phyloP scores from a whole-genome alignment of 2,329 filamentous ascomycete genomes.

The Fusarium sp. region DNA sequence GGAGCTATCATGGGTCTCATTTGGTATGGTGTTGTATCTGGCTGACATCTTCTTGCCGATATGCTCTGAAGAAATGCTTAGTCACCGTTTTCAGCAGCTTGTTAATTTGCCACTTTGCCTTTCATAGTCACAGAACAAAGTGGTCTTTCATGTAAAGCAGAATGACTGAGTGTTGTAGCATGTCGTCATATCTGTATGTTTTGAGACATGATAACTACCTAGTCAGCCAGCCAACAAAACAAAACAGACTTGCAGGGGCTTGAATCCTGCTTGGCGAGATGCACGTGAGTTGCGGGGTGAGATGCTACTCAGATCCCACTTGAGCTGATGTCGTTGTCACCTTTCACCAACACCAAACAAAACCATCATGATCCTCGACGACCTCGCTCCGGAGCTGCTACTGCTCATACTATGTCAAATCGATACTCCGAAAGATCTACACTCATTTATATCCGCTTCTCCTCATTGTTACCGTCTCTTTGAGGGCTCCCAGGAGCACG shows the following conservation, averaged over 20 bases:
- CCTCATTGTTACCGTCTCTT: neutral
- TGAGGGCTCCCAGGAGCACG: neutral
- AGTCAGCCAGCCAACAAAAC: neutral
- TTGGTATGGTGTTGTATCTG: constrained; percentile 43
- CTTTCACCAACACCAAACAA: neutral
- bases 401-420: neutral
- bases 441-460: neutral
- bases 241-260: neutral
- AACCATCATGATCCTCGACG: neutral
- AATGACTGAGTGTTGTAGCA: neutral
- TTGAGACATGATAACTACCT: neutral
- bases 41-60: neutral
- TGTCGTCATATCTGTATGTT: neutral
- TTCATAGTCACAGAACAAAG: no score
- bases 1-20: constrained; percentile 49
- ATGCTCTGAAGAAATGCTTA: neutral
- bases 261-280: neutral
- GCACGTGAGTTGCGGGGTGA: neutral
- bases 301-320: neutral
- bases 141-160: no score
- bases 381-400: neutral
- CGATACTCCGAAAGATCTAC: neutral
- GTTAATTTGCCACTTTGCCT: neutral
- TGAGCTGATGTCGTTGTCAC: neutral
- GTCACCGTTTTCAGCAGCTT: neutral